Base-by-base conservation (phyloP, 2,329 filamentous ascomycete species). In the Tolypocladium pustulatum region DNA sequence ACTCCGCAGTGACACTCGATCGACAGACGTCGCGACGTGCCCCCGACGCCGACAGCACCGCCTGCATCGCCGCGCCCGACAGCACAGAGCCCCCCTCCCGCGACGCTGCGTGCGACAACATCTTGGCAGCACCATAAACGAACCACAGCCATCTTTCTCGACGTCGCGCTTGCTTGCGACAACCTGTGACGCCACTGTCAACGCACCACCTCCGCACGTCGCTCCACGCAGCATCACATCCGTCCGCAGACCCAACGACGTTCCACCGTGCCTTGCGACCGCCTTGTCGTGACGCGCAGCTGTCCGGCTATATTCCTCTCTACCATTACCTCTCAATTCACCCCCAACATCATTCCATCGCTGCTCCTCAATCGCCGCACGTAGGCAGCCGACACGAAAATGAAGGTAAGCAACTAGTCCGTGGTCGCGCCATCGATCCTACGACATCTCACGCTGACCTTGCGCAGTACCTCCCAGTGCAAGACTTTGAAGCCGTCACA, bases 401-500 rank as follows among this genome's bases (percentile, higher is more conserved):
- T 76, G 74, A 76, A 76, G 69, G 73, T 73, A 63, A 58, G 72
- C 58, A 13, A 27, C 41, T 13, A 34, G 13, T 2, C 30, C 10
- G 9, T 20, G 15, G 25, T 13, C 30, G 1, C 13, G 22, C 25
- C 22, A 5, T 17, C 20, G 4, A 22, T 34, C 17, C 10, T 22
- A 30, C 30, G 8, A 22, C 49, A 17, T 52, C 30, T 56, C 30
- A 12, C 37, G 41, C 58, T 62, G 41, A 62, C 60, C 41, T 17
- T 53, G 36, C 38, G 10, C 61, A 99, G 93, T 99, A 95, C 75
- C 81, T 99, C 68, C 91, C 93, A 61, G 83, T 96, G 63, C 87
- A 86, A 73, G 89, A 95, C 65, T 92, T 97, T 71, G 92, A 97
- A 73, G 86, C 89, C 73, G 89, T 97, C 65, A 93, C 91, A 61